These are phyloP conservation scores for Blastobotrys serpentis DNA, from an alignment of 1,139 yeast species.

Conservation along the genomic window DNA sequence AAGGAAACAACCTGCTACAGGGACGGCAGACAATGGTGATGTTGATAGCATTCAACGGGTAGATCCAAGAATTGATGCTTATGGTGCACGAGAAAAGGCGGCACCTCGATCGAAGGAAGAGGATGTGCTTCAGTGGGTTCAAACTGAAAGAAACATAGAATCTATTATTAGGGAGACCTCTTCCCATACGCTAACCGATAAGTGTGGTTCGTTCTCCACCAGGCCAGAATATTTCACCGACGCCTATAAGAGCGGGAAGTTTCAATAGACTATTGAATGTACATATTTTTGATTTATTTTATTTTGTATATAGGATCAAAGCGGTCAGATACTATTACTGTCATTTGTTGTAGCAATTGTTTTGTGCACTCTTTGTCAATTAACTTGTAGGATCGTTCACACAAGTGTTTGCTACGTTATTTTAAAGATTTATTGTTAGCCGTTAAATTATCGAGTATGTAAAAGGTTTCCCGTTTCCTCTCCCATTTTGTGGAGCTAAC, in stretches of 20 bases:
- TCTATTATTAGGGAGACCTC: conserved; percentile 36
- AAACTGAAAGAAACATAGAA: conserved; percentile 34
- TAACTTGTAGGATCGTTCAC: too few relatives aligned
- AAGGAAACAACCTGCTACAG: conserved; percentile 11
- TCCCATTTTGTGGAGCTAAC: too few relatives aligned
- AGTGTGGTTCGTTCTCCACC: conserved; percentile 32
- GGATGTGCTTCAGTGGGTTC: conserved; percentile 30
- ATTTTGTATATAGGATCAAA: neutral
- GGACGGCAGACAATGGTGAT: neutral
- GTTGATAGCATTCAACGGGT: too few relatives aligned
- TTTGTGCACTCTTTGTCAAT: too few relatives aligned
- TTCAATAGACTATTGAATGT: neutral
- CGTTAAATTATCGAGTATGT: too few relatives aligned
- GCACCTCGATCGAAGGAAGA: conserved; percentile 27
- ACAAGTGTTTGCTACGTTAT: too few relatives aligned
- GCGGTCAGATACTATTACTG: conserved; percentile 1
- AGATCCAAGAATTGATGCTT: conserved; percentile 39
- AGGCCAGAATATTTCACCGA: conserved; percentile 23
- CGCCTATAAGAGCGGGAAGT: conserved; percentile 20
- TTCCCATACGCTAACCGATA: conserved; percentile 26
- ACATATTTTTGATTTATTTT: neutral
- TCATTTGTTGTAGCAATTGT: too few relatives aligned
- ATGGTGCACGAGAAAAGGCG: conserved; percentile 33
- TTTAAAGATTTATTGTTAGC: too few relatives aligned
- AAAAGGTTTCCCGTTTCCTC: too few relatives aligned